Evolutionary conservation across 2,329 filamentous ascomycete genomes (phyloP), one percentile per base, ranked within the genome.

Genomic region (Geosmithia putterillii): DNA sequence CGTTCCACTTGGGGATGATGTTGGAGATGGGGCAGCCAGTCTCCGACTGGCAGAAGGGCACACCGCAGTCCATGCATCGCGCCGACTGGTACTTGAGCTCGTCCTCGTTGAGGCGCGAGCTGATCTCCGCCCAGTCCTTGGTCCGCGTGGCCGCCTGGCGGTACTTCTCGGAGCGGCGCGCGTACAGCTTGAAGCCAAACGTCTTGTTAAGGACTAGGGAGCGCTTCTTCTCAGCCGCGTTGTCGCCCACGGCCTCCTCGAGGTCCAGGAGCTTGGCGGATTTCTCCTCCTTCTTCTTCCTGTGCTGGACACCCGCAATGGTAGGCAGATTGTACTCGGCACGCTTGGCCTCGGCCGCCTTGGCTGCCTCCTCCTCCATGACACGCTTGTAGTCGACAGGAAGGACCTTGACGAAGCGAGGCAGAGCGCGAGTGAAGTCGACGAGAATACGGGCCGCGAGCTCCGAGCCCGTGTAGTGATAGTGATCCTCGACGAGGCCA

Each of bases 51-150:
- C 90, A 96, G 75, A 96, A 96, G 2, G 90, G 90, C 47, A 96
- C 89, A 77, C 90, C 90, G 48, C 90, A 96, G 67, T 96, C 90
- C 90, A 96, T 96, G 71, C 90, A 96, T 51, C 90, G 86, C 47
- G 90, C 90, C 40, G 88, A 83, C 65, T 96, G 90, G 59, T 94
- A 95, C 70, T 95, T 95, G 50, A 95, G 79, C 67, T 95, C 88
- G 53, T 95, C 90, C 63, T 95, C 88, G 51, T 86, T 87, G 41
- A 96, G 75, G 46, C 90, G 84, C 55, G 79, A 79, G 46, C 83
- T 92, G 40, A 96, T 75, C 66, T 96, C 90, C 36, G 83, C 84
- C 89, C 89, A 96, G 59, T 96, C 90, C 59, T 89, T 87, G 48
- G 81, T 88, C 53, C 90, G 77, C 37, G 85, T 88, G 62, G 86